phyloP scores from a whole-genome alignment of 202 grass and related monocot species.

The Setaria italica region DNA sequence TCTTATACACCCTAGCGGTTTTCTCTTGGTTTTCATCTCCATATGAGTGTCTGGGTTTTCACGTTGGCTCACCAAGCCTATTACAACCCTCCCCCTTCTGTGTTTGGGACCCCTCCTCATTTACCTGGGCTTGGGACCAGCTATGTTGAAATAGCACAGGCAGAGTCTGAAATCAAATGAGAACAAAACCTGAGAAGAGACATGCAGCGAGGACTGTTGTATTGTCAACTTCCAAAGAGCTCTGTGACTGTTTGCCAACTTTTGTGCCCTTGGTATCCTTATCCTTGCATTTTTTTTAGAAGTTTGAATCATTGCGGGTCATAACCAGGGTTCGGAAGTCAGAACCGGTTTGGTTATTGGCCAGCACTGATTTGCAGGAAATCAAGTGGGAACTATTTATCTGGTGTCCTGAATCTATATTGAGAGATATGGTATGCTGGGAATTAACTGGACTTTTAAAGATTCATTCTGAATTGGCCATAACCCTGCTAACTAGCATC shows the following conservation, averaged over 20 bases:
- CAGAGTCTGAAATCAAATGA: conserved; percentile 4
- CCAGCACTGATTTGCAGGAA: not conserved
- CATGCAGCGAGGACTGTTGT: not conserved
- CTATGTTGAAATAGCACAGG: not conserved
- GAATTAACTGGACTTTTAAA: conserved; percentile 18
- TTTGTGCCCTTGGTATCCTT: conserved; percentile 33
- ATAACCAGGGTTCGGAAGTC: not conserved
- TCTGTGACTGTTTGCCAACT: not conserved
- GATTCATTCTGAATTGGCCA: conserved; percentile 8
- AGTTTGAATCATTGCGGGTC: not conserved
- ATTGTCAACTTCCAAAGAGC: conserved; percentile 17
- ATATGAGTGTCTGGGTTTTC: not conserved
- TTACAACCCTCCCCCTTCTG: not conserved
- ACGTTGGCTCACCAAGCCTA: not conserved
- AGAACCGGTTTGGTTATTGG: not conserved
- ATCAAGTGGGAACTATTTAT: not conserved
- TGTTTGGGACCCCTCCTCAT: not conserved
- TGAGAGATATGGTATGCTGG: not conserved
- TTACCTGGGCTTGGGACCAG: not conserved
- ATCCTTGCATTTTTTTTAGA: conserved; percentile 9
- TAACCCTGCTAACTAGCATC: conserved; percentile 19
- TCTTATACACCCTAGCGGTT: not conserved
- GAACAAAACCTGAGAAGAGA: conserved; percentile 27
- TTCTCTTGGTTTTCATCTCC: not conserved
- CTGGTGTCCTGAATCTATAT: not conserved